Conservation (phyloP, 2,329 filamentous ascomycete species). For the Aspergillus melleus region DNA sequence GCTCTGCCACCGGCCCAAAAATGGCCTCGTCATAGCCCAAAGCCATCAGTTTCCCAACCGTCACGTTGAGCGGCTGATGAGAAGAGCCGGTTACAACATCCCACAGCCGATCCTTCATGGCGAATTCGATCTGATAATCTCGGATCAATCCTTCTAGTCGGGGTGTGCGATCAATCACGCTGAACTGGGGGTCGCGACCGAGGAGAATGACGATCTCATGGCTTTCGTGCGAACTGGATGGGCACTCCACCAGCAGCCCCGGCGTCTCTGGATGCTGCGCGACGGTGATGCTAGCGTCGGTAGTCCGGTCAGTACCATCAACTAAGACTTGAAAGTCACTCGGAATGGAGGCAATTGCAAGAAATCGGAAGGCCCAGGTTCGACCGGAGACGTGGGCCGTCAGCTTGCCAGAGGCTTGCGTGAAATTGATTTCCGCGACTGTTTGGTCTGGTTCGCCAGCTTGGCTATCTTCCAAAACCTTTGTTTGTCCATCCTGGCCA, state of each 20-base stretch:
- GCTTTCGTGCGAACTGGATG: neutral
- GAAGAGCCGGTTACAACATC: neutral
- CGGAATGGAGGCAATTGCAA: neutral
- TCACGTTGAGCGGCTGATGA: neutral
- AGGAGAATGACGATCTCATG: neutral
- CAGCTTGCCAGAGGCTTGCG: neutral
- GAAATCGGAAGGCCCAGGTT: neutral
- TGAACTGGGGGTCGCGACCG: neutral
- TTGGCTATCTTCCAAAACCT: slow-evolving; percentile 49
- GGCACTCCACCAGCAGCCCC: neutral
- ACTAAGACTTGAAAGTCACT: neutral
- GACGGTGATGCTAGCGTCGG: neutral
- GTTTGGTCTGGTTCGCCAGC: neutral
- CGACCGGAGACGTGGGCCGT: neutral
- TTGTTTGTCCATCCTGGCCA: slow-evolving; percentile 50
- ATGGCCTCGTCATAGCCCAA: slow-evolving; percentile 27
- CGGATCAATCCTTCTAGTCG: neutral
- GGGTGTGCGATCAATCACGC: neutral
- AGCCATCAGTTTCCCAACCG: neutral
- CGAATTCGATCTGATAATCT: neutral
- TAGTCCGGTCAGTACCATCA: neutral
- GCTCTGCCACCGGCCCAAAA: slow-evolving; percentile 26
- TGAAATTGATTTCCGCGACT: neutral
- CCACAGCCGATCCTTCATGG: neutral
- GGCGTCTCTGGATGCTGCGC: neutral